phyloP scores from a whole-genome alignment of 805 yeast genomes.

The Cyberlindnera misumaiensis region DNA sequence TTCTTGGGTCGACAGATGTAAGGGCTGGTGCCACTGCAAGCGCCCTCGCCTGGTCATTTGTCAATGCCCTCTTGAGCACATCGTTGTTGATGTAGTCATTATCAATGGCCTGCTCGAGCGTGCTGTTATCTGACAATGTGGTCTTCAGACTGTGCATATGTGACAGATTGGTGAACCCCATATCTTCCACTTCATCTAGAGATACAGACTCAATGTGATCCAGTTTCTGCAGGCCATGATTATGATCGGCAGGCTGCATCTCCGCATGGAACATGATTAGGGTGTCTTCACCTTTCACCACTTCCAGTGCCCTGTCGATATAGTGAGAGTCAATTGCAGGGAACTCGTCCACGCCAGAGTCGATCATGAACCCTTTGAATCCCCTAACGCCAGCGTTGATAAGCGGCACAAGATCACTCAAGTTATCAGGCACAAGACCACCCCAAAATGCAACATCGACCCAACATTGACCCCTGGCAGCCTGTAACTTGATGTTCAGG shows the following conservation, averaged over 20 bases:
- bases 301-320: slow-evolving; percentile 59
- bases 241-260: slow-evolving; percentile 46
- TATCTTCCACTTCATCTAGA: slow-evolving; percentile 19
- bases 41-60: slow-evolving; percentile 45
- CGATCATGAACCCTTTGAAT: slow-evolving; percentile 87
- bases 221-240: slow-evolving; percentile 23
- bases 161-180: slow-evolving; percentile 5
- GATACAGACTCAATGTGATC: slow-evolving; percentile 4
- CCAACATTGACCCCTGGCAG: slow-evolving; percentile 81
- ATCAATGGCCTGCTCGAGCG: slow-evolving; percentile 4
- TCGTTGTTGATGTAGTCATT: slow-evolving; percentile 3
- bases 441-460: slow-evolving; percentile 97
- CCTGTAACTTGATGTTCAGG: slow-evolving; percentile 64
- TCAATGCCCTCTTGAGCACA: slow-evolving; percentile 21
- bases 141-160: slow-evolving; percentile 4
- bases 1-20: slow-evolving; percentile 53
- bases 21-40: slow-evolving; percentile 49
- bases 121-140: slow-evolving; percentile 3
- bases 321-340: slow-evolving; percentile 69
- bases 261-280: slow-evolving; percentile 92
- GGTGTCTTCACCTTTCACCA: slow-evolving; percentile 57
- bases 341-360: slow-evolving; percentile 94
- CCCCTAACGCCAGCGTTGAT: slow-evolving; percentile 87
- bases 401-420: slow-evolving; percentile 63
- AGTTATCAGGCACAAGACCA: slow-evolving; percentile 78